Base-by-base conservation (phyloP, 768 basidiomycete genomes). In the Hypsizygus marmoreus region DNA sequence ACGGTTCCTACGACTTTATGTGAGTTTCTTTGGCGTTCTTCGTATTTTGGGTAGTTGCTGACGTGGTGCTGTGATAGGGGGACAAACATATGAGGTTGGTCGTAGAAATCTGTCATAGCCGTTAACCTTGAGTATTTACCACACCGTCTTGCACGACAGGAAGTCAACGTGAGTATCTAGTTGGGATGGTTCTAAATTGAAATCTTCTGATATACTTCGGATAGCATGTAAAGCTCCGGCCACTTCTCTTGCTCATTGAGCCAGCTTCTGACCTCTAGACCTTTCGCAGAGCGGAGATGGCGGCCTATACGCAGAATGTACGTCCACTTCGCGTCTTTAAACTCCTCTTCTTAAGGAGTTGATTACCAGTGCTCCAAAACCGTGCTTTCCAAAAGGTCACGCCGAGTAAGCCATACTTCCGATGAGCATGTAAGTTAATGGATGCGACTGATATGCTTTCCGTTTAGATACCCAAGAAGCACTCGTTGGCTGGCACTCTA, bases 361-460 rank as follows among this genome's bases (percentile, higher is more conserved):
- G 7, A 22, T 22, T 40, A 45, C 0, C 49, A 83, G 82, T 85
- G n/a, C 69, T 86, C 2, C 83, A 80, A 59, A 87, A 87, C 55
- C 70, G 84, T 14, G 84, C 84, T 2, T 84, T 86, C 60, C 84
- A 86, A 55, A 70, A 79, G 50, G 80, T 84, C 22, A 70, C 74
- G 3, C 75, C 82, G 13, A 70, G 82, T 79, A 56, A 5, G 65
- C 25, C 5, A 6, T 37, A 20, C 34, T 37, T 17, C 16, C 4
- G 29, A n/a, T 30, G 12, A 40, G 5, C 11, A 4, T 16, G 6
- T 19, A 11, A 26, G 9, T 6, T 38, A 20, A 34, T 17, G 22
- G 36, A 22, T 10, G 5, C 38, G 31, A 11, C 41, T 39, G 43
- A 37, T 22, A 36, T 36, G 5, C 17, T 4, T 28, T 7, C 13